phyloP scores from a whole-genome alignment of 2,329 filamentous ascomycete species.

The Scytalidium lignicola region DNA sequence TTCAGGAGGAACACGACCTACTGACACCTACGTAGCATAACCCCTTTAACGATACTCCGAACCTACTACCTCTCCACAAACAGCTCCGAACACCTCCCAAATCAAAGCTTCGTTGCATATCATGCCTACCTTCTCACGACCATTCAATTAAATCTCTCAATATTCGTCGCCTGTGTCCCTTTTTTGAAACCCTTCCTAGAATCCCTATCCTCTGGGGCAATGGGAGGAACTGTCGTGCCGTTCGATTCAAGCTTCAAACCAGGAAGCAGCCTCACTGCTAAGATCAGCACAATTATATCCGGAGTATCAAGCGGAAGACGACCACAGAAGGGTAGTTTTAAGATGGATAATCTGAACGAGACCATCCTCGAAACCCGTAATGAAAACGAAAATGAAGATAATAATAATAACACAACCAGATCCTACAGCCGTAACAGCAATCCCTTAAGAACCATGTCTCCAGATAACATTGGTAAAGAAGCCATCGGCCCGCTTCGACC shows the following conservation, averaged over 20 bases:
- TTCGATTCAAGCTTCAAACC: slow-evolving; percentile 10
- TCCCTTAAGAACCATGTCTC: too few species aligned
- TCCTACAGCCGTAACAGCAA: too few species aligned
- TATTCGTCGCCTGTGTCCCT: slow-evolving; percentile 15
- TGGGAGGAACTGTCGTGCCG: slow-evolving; percentile 9
- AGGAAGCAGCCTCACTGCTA: neutral
- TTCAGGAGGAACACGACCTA: slow-evolving; percentile 5
- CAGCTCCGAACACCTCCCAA: slow-evolving; percentile 2
- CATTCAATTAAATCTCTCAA: slow-evolving; percentile 15
- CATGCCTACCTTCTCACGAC: slow-evolving; percentile 12
- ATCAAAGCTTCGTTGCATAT: slow-evolving; percentile 12
- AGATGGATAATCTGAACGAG: too few species aligned
- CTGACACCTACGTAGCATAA: slow-evolving; percentile 22
- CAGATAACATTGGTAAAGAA: neutral
- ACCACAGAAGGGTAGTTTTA: too few species aligned
- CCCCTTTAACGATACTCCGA: slow-evolving; percentile 24
- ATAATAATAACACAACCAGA: too few species aligned
- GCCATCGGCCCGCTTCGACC: slow-evolving; percentile 9
- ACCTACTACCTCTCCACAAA: slow-evolving; percentile 10
- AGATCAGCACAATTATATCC: slow-evolving; percentile 8
- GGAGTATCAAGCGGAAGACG: slow-evolving; percentile 1
- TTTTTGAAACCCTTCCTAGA: slow-evolving; percentile 19
- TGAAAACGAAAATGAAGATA: too few species aligned
- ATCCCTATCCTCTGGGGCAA: slow-evolving; percentile 12
- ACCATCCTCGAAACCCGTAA: too few species aligned